Conservation (phyloP, 108 stramenopile genomes). For the Phaeodactylum tricornutum region DNA sequence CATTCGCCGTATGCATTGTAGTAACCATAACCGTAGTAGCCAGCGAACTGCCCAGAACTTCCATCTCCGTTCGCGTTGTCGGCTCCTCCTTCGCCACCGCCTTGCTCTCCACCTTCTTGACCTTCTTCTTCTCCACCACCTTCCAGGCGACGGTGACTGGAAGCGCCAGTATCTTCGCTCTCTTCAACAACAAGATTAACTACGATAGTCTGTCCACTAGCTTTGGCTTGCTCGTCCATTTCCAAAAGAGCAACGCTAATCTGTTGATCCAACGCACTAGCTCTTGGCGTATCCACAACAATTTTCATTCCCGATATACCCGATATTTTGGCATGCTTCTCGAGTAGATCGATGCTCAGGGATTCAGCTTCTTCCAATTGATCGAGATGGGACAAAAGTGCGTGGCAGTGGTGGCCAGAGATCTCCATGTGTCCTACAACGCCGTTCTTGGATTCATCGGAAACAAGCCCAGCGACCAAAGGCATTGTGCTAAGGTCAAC, state of each 20-base stretch:
- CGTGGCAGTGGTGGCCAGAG: constrained; percentile 23
- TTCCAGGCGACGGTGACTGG: constrained; percentile 35
- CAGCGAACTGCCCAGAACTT: constrained; percentile 22
- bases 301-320: constrained; percentile 45
- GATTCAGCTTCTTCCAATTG: neutral
- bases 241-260: constrained; percentile 33
- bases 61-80: constrained; percentile 16
- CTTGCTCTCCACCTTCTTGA: constrained; percentile 7
- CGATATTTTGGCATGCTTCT: constrained; percentile 2
- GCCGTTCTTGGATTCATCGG: constrained; percentile 7
- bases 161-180: constrained; percentile 28
- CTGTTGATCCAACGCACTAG: constrained; percentile 41
- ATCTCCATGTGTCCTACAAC: constrained; percentile 60
- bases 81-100: constrained; percentile 5
- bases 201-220: constrained; percentile 42
- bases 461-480: constrained; percentile 24
- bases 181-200: constrained; percentile 76
- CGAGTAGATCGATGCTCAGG: constrained; percentile 1
- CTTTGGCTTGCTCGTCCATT: constrained; percentile 21
- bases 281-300: constrained; percentile 29
- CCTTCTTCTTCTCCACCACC: constrained; percentile 24
- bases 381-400: constrained; percentile 17
- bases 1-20: constrained; percentile 44
- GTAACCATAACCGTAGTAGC: constrained; percentile 58
- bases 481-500: constrained; percentile 59